These are phyloP conservation scores for Pleoardoris graminearum DNA, from an alignment of 2,329 filamentous ascomycete species.

Conservation along the genomic window DNA sequence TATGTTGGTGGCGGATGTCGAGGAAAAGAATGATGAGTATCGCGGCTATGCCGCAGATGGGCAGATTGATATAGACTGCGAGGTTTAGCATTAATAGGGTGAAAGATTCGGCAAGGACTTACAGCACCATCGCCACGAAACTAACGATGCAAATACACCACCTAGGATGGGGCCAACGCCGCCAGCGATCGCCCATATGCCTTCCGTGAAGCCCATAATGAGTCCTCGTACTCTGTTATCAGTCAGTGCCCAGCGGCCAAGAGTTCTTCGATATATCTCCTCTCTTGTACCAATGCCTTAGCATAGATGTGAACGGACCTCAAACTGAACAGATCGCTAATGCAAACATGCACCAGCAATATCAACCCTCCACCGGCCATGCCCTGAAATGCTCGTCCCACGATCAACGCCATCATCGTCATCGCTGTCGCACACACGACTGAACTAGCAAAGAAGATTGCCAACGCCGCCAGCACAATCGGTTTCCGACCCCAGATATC, in stretches of 20 bases:
- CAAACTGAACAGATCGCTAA: conserved; percentile 66
- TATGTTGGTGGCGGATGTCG: conserved; percentile 60
- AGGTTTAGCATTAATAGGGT: background rate
- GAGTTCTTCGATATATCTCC: too few relatives aligned
- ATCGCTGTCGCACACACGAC: conserved; percentile 61
- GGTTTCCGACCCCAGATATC: conserved; percentile 63
- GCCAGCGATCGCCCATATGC: conserved; percentile 60
- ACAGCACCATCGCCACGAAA: conserved; percentile 58
- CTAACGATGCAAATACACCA: conserved; percentile 53
- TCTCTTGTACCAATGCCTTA: background rate
- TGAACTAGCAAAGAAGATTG: conserved; percentile 64
- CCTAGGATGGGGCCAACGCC: conserved; percentile 58
- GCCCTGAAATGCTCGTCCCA: conserved; percentile 64
- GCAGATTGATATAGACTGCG: conserved; percentile 59
- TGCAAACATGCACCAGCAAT: conserved; percentile 64
- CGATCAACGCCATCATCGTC: conserved; percentile 63
- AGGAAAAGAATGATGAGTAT: conserved; percentile 56
- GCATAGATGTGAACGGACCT: conserved; percentile 40
- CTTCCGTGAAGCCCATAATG: conserved; percentile 56
- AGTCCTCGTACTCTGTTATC: conserved; percentile 49
- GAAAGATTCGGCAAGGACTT: conserved; percentile 15
- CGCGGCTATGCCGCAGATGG: conserved; percentile 55
- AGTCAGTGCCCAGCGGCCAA: too few relatives aligned
- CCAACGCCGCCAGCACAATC: conserved; percentile 55
- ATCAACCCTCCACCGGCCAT: conserved; percentile 66